Percentiles rank a stretch among this genome's conserved stretches.
Evolutionary conservation across 805 yeast species (phyloP).

Genomic region (Yamadazyma laniorum): DNA sequence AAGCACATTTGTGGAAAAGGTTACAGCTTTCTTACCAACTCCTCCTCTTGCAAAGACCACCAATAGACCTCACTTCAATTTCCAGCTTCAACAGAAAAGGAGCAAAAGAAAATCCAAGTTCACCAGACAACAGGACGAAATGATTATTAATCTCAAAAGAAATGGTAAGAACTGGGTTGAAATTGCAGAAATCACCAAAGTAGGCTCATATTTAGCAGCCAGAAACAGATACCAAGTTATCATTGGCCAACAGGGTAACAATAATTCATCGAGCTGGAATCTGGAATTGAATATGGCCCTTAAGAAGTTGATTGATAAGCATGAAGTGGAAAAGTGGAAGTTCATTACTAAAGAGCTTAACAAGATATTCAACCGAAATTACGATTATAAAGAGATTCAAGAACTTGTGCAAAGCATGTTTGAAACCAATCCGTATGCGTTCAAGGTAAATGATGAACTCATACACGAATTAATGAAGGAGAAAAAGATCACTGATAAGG

Average conservation of each 20-base stretch:
- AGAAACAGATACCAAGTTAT: constrained; percentile 76
- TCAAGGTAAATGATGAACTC: constrained; percentile 54
- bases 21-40: constrained; percentile 32
- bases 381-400: constrained; percentile 54
- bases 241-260: constrained; percentile 77
- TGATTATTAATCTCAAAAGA: constrained; percentile 59
- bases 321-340: constrained; percentile 69
- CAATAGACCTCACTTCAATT: constrained; percentile 42
- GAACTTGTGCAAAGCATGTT: constrained; percentile 53
- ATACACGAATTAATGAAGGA: constrained; percentile 39
- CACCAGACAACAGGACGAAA: constrained; percentile 62
- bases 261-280: constrained; percentile 65
- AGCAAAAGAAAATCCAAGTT: constrained; percentile 66
- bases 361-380: constrained; percentile 50
- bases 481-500: constrained; percentile 34
- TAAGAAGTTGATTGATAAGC: constrained; percentile 58
- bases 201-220: constrained; percentile 69
- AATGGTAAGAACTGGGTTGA: constrained; percentile 72
- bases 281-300: constrained; percentile 51
- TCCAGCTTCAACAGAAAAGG: constrained; percentile 46
- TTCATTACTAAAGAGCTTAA: constrained; percentile 61
- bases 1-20: constrained; percentile 4
- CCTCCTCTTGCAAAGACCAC: constrained; percentile 49
- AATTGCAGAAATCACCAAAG: constrained; percentile 62
- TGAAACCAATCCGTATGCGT: constrained; percentile 51